Conservation (phyloP, 148 eudicot species). For the Camellia lanceoleosa region DNA sequence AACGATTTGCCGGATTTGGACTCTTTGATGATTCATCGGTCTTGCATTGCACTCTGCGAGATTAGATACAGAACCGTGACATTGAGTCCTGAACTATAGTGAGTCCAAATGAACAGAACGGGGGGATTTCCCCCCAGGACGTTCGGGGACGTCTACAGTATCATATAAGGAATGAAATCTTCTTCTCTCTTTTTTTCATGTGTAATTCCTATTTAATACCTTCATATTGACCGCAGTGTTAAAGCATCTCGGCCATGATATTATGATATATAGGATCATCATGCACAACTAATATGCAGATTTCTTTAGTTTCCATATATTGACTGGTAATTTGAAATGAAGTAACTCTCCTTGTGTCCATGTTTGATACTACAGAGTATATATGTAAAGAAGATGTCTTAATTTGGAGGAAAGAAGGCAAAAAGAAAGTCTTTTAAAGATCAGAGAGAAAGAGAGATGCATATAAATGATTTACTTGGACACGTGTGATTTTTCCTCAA, state of each 20-base stretch:
- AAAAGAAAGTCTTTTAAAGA: background rate
- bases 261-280: conserved; percentile 25
- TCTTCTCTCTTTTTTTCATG: background rate
- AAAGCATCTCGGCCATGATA: conserved; percentile 28
- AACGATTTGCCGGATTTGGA: too few species aligned
- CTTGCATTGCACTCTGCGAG: too few species aligned
- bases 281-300: conserved; percentile 35
- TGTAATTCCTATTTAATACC: conserved; percentile 23
- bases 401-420: background rate
- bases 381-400: background rate
- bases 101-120: too few species aligned
- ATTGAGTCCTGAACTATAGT: too few species aligned
- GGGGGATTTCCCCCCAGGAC: too few species aligned
- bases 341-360: conserved; percentile 15
- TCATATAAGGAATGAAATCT: background rate
- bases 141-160: too few species aligned
- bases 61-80: too few species aligned
- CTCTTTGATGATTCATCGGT: too few species aligned
- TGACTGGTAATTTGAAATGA: conserved; percentile 17
- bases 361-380: background rate
- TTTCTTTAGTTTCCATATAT: conserved; percentile 33
- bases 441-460: too few species aligned
- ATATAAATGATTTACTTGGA: too few species aligned
- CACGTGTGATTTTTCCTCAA: too few species aligned
- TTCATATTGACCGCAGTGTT: conserved; percentile 22